Base-by-base conservation (phyloP, 306 rosid species). In the Potentilla sterilis region DNA sequence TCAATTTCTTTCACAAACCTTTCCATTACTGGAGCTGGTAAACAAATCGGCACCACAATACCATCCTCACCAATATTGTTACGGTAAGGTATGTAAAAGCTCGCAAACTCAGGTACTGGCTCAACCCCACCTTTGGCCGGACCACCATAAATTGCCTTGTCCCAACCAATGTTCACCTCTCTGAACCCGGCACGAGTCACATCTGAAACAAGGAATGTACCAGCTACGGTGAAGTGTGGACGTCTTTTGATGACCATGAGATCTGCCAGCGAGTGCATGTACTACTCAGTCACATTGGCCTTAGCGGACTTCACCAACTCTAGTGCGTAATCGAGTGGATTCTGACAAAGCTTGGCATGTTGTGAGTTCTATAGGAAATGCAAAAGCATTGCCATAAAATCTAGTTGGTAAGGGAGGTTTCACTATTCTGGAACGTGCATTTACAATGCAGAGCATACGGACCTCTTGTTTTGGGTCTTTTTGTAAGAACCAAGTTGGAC, bases 101-200 rank as follows among this genome's bases (percentile, higher is more conserved):
- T 81, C 0, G 78, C 81, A 76, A 83, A 82, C n/a, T 89, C 88
- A 8, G 88, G 89, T 2, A 84, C 73, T 3, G 86, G 76, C 22
- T 89, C 89, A 0, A 81, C 85, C 0, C 85, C 88, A 22, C 86
- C 87, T 41, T 74, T 75, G 0, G 91, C 87, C 0, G 87, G 83
- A 0, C 96, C 96, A 34, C 91, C 90, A 19, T 83, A 90, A 0
- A 34, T 72, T 0, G 96, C 65, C 44, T 77, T 75, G 0, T 92
- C 96, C 92, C 96, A 90, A 38, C 96, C 96, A 5, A 86, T 79
- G 47, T 91, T 87, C 34, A 89, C 86, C 0, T 85, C 81, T 9
- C 70, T 75, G 0, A 89, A 86, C 9, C 94, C 94, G 0, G 79
- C 86, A 3, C 82, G 86, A 0, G 85, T 86, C 79, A 87, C 68